Evolutionary conservation across 2,329 filamentous ascomycete species (phyloP).

Genomic region (Venturia oleaginea): DNA sequence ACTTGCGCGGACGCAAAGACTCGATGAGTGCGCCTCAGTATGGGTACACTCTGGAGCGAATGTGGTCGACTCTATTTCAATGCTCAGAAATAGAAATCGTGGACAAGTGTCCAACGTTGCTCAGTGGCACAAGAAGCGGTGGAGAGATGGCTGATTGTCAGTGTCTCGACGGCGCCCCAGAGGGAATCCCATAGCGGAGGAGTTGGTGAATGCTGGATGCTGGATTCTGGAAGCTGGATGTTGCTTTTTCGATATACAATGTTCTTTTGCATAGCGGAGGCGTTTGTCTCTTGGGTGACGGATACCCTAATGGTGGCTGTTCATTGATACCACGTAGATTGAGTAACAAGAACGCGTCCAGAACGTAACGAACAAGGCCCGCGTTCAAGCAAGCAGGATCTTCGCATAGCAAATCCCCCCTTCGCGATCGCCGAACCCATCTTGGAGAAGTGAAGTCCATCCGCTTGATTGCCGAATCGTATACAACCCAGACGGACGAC

Average conservation of each 20-base stretch:
- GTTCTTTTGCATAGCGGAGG: background rate
- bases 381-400: too few relatives aligned
- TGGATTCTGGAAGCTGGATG: background rate
- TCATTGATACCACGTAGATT: too few relatives aligned
- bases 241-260: background rate
- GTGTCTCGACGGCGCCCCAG: conserved; percentile 48
- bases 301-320: too few relatives aligned
- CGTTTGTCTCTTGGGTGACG: background rate
- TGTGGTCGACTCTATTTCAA: conserved; percentile 30
- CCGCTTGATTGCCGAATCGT: too few relatives aligned
- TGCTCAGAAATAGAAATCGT: conserved; percentile 21
- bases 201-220: background rate
- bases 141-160: conserved; percentile 75
- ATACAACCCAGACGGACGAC: too few relatives aligned
- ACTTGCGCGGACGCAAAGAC: conserved; percentile 18
- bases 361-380: too few relatives aligned
- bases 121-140: conserved; percentile 18
- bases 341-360: too few relatives aligned
- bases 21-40: conserved; percentile 24
- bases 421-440: too few relatives aligned
- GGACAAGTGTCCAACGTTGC: conserved; percentile 19
- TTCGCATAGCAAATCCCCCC: too few relatives aligned
- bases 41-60: conserved; percentile 29
- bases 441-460: too few relatives aligned
- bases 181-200: conserved; percentile 10